phyloP scores from a whole-genome alignment of 768 basidiomycete species.

The Suillus decipiens region DNA sequence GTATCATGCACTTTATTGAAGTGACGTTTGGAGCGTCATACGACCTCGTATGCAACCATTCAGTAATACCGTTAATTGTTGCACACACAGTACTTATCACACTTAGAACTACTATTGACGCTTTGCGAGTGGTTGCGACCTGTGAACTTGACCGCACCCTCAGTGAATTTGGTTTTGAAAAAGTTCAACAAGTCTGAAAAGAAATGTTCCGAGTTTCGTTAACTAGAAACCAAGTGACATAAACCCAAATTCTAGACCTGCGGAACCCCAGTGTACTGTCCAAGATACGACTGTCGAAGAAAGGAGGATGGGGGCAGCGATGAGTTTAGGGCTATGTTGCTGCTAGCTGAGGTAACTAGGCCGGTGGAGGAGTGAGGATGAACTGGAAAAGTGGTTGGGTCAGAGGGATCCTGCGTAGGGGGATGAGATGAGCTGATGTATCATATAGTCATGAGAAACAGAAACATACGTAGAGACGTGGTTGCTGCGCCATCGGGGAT shows the following conservation, averaged over 20 bases:
- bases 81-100: neutral
- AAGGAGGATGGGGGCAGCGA: slow-evolving; percentile 12
- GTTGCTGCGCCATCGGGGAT: slow-evolving; percentile 22
- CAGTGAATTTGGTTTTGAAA: neutral
- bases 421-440: slow-evolving; percentile 9
- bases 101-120: neutral
- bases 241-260: slow-evolving; percentile 20
- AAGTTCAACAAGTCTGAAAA: neutral
- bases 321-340: slow-evolving; percentile 5
- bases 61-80: neutral
- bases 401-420: slow-evolving; percentile 35
- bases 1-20: too few species aligned
- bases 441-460: slow-evolving; percentile 7
- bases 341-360: slow-evolving; percentile 10
- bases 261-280: slow-evolving; percentile 25
- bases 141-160: neutral
- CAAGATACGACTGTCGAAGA: slow-evolving; percentile 14
- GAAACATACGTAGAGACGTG: slow-evolving; percentile 31
- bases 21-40: too few species aligned
- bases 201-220: neutral
- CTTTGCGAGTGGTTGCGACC: neutral
- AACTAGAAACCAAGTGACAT: neutral
- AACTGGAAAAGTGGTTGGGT: slow-evolving; percentile 39
- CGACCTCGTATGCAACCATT: too few species aligned
- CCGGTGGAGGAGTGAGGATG: slow-evolving; percentile 20